These are phyloP conservation scores for Scedosporium minutisporum DNA, from an alignment of 2,329 filamentous ascomycete genomes.

Conservation along the genomic window DNA sequence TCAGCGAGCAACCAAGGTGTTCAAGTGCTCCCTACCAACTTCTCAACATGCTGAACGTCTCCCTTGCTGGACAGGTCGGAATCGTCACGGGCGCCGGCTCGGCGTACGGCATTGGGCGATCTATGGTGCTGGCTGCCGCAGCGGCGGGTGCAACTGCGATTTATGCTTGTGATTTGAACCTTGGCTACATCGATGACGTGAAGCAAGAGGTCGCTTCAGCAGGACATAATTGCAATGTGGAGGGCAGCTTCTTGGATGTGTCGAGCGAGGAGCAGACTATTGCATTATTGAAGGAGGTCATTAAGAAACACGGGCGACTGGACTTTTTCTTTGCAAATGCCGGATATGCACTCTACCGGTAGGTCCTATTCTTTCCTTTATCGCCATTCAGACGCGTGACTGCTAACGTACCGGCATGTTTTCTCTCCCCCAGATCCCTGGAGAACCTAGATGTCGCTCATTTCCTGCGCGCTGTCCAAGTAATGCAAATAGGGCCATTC, in stretches of 20 bases:
- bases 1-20: too few species aligned
- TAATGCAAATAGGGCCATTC: too few species aligned
- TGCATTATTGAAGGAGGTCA: background rate
- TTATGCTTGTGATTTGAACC: background rate
- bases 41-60: background rate
- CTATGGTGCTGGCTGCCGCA: background rate
- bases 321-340: background rate
- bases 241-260: too few species aligned
- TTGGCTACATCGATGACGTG: background rate
- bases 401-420: too few species aligned
- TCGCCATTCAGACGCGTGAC: too few species aligned
- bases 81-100: background rate
- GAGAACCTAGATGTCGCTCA: too few species aligned
- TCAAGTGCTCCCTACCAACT: too few species aligned
- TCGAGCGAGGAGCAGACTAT: too few species aligned
- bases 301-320: background rate
- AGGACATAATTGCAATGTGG: background rate
- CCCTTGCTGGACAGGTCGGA: background rate
- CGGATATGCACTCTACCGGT: background rate
- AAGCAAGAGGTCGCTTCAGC: background rate
- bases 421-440: too few species aligned
- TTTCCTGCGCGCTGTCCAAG: too few species aligned
- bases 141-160: background rate
- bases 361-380: background rate
- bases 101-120: background rate